Conservation (phyloP, 2,329 filamentous ascomycete genomes). For the Elsinoe fawcettii region DNA sequence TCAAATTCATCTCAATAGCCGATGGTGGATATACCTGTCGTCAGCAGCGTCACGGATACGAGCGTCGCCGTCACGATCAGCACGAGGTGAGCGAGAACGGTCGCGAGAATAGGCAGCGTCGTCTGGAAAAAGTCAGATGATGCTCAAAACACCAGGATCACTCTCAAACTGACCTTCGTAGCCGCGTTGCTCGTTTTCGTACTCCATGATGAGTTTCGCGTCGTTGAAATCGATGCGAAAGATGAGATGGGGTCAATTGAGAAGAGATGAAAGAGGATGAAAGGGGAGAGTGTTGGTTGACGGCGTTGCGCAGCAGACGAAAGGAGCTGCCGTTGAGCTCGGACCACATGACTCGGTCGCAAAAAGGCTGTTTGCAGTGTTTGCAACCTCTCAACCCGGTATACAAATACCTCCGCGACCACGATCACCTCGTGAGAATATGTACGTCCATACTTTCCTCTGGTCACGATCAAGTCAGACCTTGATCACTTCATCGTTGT, state of each 20-base stretch:
- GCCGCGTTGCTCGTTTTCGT: conserved; percentile 57
- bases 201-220: conserved; percentile 46
- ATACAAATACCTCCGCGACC: too few species aligned
- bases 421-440: background rate
- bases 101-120: conserved; percentile 59
- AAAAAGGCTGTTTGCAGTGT: background rate
- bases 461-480: too few species aligned
- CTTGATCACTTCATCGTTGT: too few species aligned
- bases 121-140: conserved; percentile 31
- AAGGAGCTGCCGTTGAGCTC: background rate
- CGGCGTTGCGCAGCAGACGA: background rate
- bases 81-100: conserved; percentile 57
- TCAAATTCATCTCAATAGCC: background rate
- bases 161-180: conserved; percentile 52
- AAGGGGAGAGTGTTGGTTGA: background rate
- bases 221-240: conserved; percentile 14
- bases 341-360: too few species aligned
- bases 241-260: conserved; percentile 14
- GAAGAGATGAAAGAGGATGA: conserved; percentile 10
- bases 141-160: conserved; percentile 14
- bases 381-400: background rate
- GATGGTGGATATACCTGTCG: conserved; percentile 22
- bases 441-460: background rate
- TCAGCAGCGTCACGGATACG: conserved; percentile 54
- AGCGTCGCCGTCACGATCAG: conserved; percentile 46